phyloP scores from a whole-genome alignment of 2,329 filamentous ascomycete species.

The Decorospora gaudefroyi region DNA sequence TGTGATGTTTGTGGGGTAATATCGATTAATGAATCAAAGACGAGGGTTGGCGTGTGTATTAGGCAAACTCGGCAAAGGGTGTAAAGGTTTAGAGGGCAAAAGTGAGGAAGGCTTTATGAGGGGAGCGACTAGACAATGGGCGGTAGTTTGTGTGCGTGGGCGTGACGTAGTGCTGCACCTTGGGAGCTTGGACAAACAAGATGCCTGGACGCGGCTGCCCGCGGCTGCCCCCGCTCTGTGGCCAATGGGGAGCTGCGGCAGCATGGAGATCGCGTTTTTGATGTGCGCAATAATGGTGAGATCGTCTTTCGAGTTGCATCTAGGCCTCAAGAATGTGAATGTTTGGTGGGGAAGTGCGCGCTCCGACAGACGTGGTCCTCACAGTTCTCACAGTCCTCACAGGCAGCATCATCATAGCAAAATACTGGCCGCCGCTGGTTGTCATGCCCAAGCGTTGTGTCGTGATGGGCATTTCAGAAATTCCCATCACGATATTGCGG shows the following conservation, averaged over 20 bases:
- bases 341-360: too few species aligned
- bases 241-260: constrained; percentile 29
- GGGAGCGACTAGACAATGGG: constrained; percentile 34
- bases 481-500: constrained; percentile 28
- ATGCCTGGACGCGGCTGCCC: too few species aligned
- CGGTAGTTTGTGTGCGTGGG: constrained; percentile 17
- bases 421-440: too few species aligned
- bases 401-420: background rate
- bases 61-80: constrained; percentile 14
- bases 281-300: constrained; percentile 29
- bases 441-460: constrained; percentile 6
- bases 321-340: constrained; percentile 7
- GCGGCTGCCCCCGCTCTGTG: constrained; percentile 23
- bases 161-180: constrained; percentile 42
- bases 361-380: too few species aligned
- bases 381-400: too few species aligned
- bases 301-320: constrained; percentile 21
- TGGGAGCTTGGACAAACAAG: constrained; percentile 26
- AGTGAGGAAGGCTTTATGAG: constrained; percentile 31
- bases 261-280: constrained; percentile 22
- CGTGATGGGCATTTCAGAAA: constrained; percentile 36
- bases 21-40: constrained; percentile 29
- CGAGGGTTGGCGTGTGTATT: constrained; percentile 5
- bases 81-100: constrained; percentile 14
- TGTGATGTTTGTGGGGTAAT: constrained; percentile 16